These are phyloP conservation scores for Cicer chorassanicum DNA, from an alignment of 306 rosid species.

Conservation along the genomic window DNA sequence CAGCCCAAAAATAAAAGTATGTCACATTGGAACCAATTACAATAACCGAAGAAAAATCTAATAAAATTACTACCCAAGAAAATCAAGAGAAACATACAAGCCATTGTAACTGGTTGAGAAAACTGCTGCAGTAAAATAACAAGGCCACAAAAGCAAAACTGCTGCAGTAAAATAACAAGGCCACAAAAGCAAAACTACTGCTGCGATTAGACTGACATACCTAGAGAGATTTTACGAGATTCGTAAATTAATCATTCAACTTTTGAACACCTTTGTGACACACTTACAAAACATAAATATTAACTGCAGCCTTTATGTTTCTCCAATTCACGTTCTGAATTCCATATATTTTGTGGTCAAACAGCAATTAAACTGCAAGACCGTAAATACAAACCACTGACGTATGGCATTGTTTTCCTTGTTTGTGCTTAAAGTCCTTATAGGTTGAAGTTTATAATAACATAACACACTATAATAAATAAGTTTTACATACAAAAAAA, in stretches of 20 bases:
- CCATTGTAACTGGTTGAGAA: background rate
- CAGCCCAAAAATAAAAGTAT: background rate
- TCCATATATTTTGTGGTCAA: too few species aligned
- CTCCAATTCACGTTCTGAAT: too few species aligned
- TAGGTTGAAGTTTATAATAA: background rate
- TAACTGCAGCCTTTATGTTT: background rate
- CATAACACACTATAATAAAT: background rate
- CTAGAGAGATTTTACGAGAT: background rate
- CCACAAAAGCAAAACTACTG: background rate
- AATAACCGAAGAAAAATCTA: background rate
- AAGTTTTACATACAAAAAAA: background rate
- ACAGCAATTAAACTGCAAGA: background rate
- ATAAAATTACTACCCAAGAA: constrained; percentile 2
- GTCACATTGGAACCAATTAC: background rate
- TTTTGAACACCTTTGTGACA: background rate
- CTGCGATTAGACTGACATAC: background rate
- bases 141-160: background rate
- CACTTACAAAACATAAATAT: background rate
- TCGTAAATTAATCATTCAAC: background rate
- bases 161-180: background rate
- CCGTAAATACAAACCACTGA: background rate
- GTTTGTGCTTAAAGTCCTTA: background rate
- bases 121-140: background rate
- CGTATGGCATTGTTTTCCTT: background rate
- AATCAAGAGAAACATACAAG: background rate